A percentile compares a stretch with the other conserved stretches of the same genome.
phyloP scores from a whole-genome alignment of 495 filamentous ascomycete genomes.

The Lindgomyces ingoldianus region DNA sequence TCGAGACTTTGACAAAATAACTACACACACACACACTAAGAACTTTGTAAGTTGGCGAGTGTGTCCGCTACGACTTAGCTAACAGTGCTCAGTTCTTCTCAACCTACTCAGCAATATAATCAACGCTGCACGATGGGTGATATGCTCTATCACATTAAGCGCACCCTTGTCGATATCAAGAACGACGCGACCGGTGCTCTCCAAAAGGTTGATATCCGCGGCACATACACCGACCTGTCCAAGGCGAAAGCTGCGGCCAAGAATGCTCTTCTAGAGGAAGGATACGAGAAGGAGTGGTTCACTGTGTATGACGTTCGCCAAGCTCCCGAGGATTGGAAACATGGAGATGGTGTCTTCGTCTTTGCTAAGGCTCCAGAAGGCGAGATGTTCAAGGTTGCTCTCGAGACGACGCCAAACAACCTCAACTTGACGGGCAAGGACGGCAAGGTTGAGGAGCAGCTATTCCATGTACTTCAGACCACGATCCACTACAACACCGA shows the following conservation, averaged over 20 bases:
- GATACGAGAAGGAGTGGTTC: constrained; percentile 17
- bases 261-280: constrained; percentile 6
- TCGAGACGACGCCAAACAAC: constrained; percentile 25
- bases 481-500: constrained; percentile 25
- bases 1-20: neutral
- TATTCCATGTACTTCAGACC: constrained; percentile 31
- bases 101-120: neutral
- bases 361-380: constrained; percentile 10
- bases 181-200: constrained; percentile 1
- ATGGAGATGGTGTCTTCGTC: constrained; percentile 16
- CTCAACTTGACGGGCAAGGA: constrained; percentile 4
- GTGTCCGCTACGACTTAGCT: neutral
- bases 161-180: constrained; percentile 11
- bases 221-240: constrained; percentile 21
- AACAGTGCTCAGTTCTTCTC: neutral
- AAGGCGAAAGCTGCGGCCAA: constrained; percentile 12
- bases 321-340: constrained; percentile 17
- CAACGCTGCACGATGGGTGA: neutral
- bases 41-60: neutral
- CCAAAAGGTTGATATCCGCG: constrained; percentile 5
- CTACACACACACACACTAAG: neutral
- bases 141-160: constrained; percentile 17
- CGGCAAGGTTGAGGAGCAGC: constrained; percentile 16
- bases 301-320: constrained; percentile 11
- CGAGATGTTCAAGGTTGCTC: constrained; percentile 19